Evolutionary conservation across 2,329 filamentous ascomycete genomes (phyloP).

Genomic region (Mycocentrospora acerina): DNA sequence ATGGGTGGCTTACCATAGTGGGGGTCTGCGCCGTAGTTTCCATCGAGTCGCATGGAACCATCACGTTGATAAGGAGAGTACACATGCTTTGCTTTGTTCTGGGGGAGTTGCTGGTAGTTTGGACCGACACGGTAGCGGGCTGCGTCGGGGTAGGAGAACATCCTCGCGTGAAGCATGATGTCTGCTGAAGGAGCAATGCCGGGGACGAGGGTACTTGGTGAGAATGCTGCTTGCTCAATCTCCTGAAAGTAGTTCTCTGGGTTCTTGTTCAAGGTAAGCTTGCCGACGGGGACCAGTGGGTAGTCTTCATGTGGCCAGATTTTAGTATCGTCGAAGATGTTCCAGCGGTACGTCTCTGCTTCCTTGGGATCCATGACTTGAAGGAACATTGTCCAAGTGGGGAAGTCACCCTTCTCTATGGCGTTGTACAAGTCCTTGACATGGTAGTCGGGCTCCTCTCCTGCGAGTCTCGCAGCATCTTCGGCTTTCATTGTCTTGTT

Average conservation of each 20-base stretch:
- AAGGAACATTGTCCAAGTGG: constrained; percentile 55
- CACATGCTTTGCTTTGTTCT: constrained; percentile 30
- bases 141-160: constrained; percentile 65
- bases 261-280: constrained; percentile 55
- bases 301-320: constrained; percentile 56
- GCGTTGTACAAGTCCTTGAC: constrained; percentile 46
- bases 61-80: constrained; percentile 34
- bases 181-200: constrained; percentile 65
- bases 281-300: constrained; percentile 53
- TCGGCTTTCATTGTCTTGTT: constrained; percentile 47
- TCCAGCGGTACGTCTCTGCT: constrained; percentile 50
- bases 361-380: constrained; percentile 58
- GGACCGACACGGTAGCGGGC: constrained; percentile 50
- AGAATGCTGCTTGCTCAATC: constrained; percentile 68
- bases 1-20: too few relatives aligned
- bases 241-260: constrained; percentile 69
- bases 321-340: constrained; percentile 61
- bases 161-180: constrained; percentile 61
- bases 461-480: constrained; percentile 39
- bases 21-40: constrained; percentile 51
- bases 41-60: constrained; percentile 33
- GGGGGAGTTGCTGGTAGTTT: constrained; percentile 54
- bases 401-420: constrained; percentile 50
- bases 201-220: constrained; percentile 64
- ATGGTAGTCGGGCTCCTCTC: constrained; percentile 42